Evolutionary conservation across 2,329 filamentous ascomycete species (phyloP).

Genomic region (Thielaviopsis populi): DNA sequence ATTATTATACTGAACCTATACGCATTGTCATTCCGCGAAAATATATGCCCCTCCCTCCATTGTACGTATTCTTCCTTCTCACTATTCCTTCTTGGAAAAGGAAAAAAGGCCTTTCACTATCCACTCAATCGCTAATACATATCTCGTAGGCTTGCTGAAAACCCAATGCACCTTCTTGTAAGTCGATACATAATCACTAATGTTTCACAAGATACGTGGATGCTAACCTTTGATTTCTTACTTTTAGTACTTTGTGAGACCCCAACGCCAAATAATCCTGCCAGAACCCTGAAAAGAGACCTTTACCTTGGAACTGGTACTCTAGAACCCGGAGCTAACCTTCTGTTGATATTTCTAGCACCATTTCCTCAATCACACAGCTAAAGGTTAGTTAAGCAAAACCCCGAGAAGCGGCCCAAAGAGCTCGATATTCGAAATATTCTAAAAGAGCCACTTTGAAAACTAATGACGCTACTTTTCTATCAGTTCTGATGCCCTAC

Average conservation of each 20-base stretch:
- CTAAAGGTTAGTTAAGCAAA: slow-evolving; percentile 37
- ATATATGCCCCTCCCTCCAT: slow-evolving; percentile 34
- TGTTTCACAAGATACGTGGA: not conserved
- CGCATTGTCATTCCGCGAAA: slow-evolving; percentile 39
- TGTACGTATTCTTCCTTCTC: slow-evolving; percentile 21
- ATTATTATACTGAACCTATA: slow-evolving; percentile 57
- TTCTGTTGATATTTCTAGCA: slow-evolving; percentile 24
- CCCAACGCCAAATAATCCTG: not conserved
- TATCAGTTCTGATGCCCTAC: slow-evolving; percentile 32
- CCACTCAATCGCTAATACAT: not conserved
- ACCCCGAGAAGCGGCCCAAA: too few relatives aligned
- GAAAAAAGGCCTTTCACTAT: not conserved
- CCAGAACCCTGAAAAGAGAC: not conserved
- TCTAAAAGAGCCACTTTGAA: not conserved
- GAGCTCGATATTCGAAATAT: not conserved
- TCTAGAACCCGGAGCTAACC: not conserved
- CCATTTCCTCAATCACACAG: slow-evolving; percentile 65
- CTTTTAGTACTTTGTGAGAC: slow-evolving; percentile 33
- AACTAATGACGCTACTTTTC: not conserved
- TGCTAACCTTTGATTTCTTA: slow-evolving; percentile 18
- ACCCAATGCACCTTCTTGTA: slow-evolving; percentile 63
- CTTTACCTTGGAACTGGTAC: not conserved
- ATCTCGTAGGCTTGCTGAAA: slow-evolving; percentile 38
- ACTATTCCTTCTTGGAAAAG: not conserved
- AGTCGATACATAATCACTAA: slow-evolving; percentile 18